Conservation (phyloP, 1,284 basidiomycete species). For the Fomes fomentarius region DNA sequence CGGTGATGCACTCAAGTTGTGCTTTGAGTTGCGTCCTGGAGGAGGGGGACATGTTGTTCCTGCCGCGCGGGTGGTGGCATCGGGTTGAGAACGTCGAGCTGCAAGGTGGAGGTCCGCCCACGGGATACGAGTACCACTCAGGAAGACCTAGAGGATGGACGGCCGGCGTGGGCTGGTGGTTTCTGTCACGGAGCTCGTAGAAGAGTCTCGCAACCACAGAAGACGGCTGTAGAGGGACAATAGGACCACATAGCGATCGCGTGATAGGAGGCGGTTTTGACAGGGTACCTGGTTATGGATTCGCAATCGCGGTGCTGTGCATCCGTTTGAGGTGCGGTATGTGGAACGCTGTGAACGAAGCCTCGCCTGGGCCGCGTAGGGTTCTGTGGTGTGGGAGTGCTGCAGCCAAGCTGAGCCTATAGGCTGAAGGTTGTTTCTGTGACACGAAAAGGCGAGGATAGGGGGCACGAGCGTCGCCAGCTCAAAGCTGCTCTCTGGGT, state of each 20-base stretch:
- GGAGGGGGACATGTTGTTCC: slow-evolving; percentile 31
- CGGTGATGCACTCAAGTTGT: neutral
- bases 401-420: slow-evolving; percentile 10
- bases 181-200: slow-evolving; percentile 22
- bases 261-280: neutral
- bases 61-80: slow-evolving; percentile 34
- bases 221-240: slow-evolving; percentile 1
- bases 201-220: neutral
- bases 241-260: neutral
- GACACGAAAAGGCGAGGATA: no score
- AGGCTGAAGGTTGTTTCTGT: slow-evolving; percentile 16
- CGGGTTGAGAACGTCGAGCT: slow-evolving; percentile 31
- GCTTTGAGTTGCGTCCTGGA: slow-evolving; percentile 27
- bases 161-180: slow-evolving; percentile 33
- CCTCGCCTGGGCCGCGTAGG: neutral
- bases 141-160: slow-evolving; percentile 26
- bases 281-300: neutral
- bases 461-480: no score
- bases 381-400: neutral
- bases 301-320: neutral
- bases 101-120: neutral
- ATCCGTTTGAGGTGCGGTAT: neutral
- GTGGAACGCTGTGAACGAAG: neutral
- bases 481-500: no score
- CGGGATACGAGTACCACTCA: neutral